Conservation (phyloP, 495 filamentous ascomycete species). For the Hamigera avellanea region DNA sequence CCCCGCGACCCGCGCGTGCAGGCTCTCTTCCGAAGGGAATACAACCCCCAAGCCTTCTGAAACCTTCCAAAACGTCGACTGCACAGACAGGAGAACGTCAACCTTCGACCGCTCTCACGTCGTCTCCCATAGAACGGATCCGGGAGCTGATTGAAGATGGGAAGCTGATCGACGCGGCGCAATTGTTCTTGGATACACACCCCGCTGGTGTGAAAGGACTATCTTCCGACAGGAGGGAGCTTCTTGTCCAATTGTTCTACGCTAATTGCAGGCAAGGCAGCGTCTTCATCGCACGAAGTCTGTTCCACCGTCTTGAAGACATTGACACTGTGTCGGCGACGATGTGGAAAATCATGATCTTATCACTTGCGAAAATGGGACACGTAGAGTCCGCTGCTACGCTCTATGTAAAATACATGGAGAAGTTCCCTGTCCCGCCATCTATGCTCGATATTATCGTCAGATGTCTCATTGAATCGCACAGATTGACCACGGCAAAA, state of each 20-base stretch:
- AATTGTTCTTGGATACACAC: slow-evolving; percentile 23
- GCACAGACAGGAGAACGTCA: too few relatives aligned
- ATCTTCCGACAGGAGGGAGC: slow-evolving; percentile 18
- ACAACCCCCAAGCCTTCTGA: too few relatives aligned
- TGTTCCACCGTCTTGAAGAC: slow-evolving; percentile 28
- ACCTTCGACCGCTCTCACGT: not conserved
- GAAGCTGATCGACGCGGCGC: slow-evolving; percentile 26
- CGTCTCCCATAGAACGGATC: slow-evolving; percentile 2
- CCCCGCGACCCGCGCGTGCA: too few relatives aligned
- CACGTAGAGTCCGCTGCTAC: slow-evolving; percentile 26
- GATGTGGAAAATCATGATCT: slow-evolving; percentile 30
- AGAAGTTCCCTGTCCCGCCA: slow-evolving; percentile 14
- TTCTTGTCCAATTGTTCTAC: slow-evolving; percentile 21
- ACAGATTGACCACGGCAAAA: slow-evolving; percentile 24
- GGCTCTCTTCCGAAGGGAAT: too few relatives aligned
- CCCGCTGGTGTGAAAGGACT: slow-evolving; percentile 9
- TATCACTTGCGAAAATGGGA: slow-evolving; percentile 28
- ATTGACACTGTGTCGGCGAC: slow-evolving; percentile 18
- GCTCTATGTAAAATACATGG: slow-evolving; percentile 21
- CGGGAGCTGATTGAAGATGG: slow-evolving; percentile 10
- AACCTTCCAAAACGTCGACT: too few relatives aligned
- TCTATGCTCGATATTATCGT: slow-evolving; percentile 29
- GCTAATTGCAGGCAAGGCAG: slow-evolving; percentile 29
- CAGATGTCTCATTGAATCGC: slow-evolving; percentile 30
- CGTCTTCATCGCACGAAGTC: slow-evolving; percentile 24